phyloP scores from a whole-genome alignment of 208 protist species.

The Crithidia expoeki region DNA sequence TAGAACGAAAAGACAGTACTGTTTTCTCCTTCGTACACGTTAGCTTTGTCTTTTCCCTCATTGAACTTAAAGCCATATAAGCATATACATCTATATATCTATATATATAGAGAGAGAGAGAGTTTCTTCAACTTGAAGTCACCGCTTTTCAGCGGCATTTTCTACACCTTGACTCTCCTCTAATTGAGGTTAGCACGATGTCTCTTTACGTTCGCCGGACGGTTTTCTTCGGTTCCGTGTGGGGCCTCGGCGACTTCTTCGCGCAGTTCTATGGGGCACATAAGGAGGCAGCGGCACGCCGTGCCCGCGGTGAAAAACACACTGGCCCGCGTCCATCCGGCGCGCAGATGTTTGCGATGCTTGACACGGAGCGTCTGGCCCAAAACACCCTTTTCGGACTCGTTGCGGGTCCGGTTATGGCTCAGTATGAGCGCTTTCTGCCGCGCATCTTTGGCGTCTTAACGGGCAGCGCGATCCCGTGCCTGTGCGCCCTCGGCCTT shows the following conservation, averaged over 20 bases:
- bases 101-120: too few relatives aligned
- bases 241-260: constrained; percentile 66
- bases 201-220: constrained; percentile 9
- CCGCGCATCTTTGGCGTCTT: constrained; percentile 49
- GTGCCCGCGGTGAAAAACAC: constrained; percentile 43
- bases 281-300: constrained; percentile 45
- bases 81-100: too few relatives aligned
- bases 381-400: constrained; percentile 59
- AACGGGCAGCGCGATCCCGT: constrained; percentile 34
- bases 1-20: too few relatives aligned
- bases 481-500: constrained; percentile 48
- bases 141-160: too few relatives aligned
- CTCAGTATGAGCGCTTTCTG: constrained; percentile 33
- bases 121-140: too few relatives aligned
- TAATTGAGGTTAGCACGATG: constrained; percentile 3
- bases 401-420: constrained; percentile 28
- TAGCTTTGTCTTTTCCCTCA: too few relatives aligned
- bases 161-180: too few relatives aligned
- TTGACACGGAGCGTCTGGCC: constrained; percentile 59
- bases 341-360: constrained; percentile 55
- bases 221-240: constrained; percentile 37
- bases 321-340: constrained; percentile 35
- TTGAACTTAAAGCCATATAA: too few relatives aligned
- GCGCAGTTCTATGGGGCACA: constrained; percentile 79
- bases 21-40: too few relatives aligned